phyloP scores from a whole-genome alignment of 371 early-diverging fungal genomes.

The Dichotomocladium elegans region DNA sequence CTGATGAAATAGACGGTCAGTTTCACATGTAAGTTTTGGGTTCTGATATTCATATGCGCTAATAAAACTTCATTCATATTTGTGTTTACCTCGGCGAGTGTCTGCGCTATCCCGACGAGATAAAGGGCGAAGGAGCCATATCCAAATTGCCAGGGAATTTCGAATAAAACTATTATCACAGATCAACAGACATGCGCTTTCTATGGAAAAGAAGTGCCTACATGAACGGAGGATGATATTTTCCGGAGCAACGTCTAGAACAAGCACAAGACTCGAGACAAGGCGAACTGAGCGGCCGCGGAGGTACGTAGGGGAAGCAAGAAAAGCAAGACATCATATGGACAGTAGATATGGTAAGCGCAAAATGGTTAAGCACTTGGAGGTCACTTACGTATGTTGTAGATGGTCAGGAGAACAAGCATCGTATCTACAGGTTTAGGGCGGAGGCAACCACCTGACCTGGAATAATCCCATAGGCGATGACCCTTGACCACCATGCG shows the following conservation, averaged over 20 bases:
- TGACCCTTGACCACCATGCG: conserved; percentile 16
- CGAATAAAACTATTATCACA: conserved; percentile 12
- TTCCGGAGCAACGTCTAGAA: conserved; percentile 15
- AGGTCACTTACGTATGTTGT: conserved; percentile 14
- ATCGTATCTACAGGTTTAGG: conserved; percentile 24
- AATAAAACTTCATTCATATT: background rate
- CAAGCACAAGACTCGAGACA: conserved; percentile 16
- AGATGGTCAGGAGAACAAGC: conserved; percentile 14
- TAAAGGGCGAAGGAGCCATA: conserved; percentile 23
- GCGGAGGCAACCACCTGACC: conserved; percentile 13
- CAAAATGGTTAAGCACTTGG: background rate
- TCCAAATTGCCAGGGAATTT: conserved; percentile 30
- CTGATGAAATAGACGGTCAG: conserved; percentile 6
- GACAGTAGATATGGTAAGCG: background rate
- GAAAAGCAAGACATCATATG: background rate
- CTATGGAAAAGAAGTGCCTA: conserved; percentile 7
- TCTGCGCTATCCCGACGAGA: conserved; percentile 27
- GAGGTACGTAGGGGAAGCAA: background rate
- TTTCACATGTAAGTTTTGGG: background rate
- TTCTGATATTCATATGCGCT: background rate
- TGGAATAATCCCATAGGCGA: conserved; percentile 9
- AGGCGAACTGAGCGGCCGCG: conserved; percentile 22
- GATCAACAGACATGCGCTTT: background rate
- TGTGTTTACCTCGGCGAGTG: conserved; percentile 22
- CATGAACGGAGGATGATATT: conserved; percentile 25